phyloP scores from a whole-genome alignment of 306 rosid genomes.

The Erythrophleum fordii region DNA sequence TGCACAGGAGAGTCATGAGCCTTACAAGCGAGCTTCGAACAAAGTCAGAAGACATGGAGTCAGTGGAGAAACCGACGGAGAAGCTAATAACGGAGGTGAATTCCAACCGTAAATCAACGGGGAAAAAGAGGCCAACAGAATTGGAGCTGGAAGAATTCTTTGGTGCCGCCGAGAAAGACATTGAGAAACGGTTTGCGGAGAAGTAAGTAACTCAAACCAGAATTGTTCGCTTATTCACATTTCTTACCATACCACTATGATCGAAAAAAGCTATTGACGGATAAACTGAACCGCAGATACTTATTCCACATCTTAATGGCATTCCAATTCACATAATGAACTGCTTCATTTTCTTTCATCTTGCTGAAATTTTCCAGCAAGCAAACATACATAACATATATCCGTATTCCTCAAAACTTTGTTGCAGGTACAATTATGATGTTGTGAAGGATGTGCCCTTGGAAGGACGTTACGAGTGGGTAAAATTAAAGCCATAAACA shows the following conservation, averaged over 20 bases:
- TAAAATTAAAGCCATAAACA: constrained; percentile 66
- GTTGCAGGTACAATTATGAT: constrained; percentile 84
- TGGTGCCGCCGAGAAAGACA: constrained; percentile 64
- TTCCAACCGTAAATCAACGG: constrained; percentile 44
- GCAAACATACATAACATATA: not conserved
- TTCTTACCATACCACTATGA: too few species aligned
- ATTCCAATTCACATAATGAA: not conserved
- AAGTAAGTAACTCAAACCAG: constrained; percentile 53
- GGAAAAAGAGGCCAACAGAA: constrained; percentile 63
- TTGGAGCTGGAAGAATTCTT: constrained; percentile 85
- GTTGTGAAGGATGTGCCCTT: constrained; percentile 69
- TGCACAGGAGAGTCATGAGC: constrained; percentile 71
- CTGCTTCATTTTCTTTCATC: not conserved
- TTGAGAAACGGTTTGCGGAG: constrained; percentile 58
- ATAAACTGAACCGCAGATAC: too few species aligned
- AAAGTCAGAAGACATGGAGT: constrained; percentile 48
- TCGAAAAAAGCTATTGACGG: too few species aligned
- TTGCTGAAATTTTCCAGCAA: constrained; percentile 16
- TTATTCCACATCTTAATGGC: too few species aligned
- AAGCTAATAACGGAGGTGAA: constrained; percentile 37
- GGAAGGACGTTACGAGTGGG: constrained; percentile 96
- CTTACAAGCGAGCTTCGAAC: constrained; percentile 51
- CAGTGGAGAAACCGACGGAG: constrained; percentile 34
- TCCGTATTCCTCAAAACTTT: constrained; percentile 10
- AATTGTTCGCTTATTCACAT: not conserved